phyloP scores from a whole-genome alignment of 1,284 basidiomycete species.

The Volvariella volvacea region DNA sequence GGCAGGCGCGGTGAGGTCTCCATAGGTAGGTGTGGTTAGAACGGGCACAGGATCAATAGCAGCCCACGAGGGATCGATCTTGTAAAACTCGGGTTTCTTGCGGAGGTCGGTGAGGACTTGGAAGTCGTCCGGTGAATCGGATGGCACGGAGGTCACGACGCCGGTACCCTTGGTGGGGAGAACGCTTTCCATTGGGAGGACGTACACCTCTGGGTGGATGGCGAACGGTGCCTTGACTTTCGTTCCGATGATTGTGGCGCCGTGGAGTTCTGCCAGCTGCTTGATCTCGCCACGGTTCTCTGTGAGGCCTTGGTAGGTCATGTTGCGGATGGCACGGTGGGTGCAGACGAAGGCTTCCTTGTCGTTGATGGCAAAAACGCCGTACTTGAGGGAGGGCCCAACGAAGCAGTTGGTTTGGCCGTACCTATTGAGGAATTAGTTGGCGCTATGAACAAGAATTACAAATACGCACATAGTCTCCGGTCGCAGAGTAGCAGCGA shows the following conservation, averaged over 20 bases:
- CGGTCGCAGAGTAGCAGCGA: constrained; percentile 93
- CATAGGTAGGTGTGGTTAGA: constrained; percentile 84
- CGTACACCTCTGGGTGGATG: constrained; percentile 83
- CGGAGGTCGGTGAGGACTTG: constrained; percentile 87
- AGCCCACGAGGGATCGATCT: constrained; percentile 89
- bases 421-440: constrained; percentile 49
- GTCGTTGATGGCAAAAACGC: constrained; percentile 84
- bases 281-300: constrained; percentile 65
- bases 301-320: constrained; percentile 91
- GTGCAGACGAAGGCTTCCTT: constrained; percentile 89
- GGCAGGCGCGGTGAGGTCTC: constrained; percentile 86
- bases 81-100: constrained; percentile 97
- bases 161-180: constrained; percentile 97
- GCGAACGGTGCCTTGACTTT: constrained; percentile 88
- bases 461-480: constrained; percentile 79
- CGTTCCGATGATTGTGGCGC: constrained; percentile 81
- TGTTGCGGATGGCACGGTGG: constrained; percentile 88
- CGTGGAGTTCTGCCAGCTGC: constrained; percentile 73
- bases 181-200: constrained; percentile 97
- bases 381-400: constrained; percentile 88
- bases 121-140: constrained; percentile 98
- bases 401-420: constrained; percentile 99
- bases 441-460: constrained; percentile 9
- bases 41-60: constrained; percentile 85
- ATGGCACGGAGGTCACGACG: constrained; percentile 97